Percentiles rank a stretch among this genome's conserved stretches.
phyloP scores from a whole-genome alignment of 2,329 filamentous ascomycete species.

The Colletotrichum sp. region DNA sequence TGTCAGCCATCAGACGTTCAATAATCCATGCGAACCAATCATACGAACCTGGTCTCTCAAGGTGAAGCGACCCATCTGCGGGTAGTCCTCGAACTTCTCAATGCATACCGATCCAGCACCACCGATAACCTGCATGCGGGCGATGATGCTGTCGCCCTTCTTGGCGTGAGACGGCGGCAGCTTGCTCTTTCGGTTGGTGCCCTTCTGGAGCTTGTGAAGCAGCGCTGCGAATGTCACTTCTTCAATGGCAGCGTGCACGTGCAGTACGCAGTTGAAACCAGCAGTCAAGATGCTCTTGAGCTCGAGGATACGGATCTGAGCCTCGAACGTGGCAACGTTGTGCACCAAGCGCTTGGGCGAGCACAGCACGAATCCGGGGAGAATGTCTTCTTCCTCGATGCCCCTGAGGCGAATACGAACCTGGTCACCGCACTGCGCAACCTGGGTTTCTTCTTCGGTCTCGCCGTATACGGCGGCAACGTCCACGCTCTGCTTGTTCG shows the following conservation, averaged over 20 bases:
- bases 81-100: conserved; percentile 94
- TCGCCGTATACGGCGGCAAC: conserved; percentile 91
- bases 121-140: conserved; percentile 84
- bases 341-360: conserved; percentile 93
- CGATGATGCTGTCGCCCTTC: conserved; percentile 84
- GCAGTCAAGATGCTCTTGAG: conserved; percentile 92
- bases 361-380: conserved; percentile 95
- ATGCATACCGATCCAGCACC: conserved; percentile 88
- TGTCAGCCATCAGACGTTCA: conserved; percentile 22
- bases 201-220: conserved; percentile 94
- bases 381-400: conserved; percentile 95
- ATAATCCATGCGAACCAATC: neutral
- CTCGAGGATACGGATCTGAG: conserved; percentile 94
- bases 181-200: conserved; percentile 93
- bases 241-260: conserved; percentile 97
- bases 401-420: conserved; percentile 90
- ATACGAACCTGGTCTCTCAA: conserved; percentile 79
- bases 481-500: conserved; percentile 82
- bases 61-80: conserved; percentile 91
- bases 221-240: conserved; percentile 91
- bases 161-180: conserved; percentile 89
- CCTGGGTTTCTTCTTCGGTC: conserved; percentile 87
- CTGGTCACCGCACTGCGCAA: conserved; percentile 91
- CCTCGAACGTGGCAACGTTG: conserved; percentile 88
- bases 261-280: conserved; percentile 96